phyloP scores from a whole-genome alignment of 1,284 basidiomycete species.

The Thecaphora thlaspeos region DNA sequence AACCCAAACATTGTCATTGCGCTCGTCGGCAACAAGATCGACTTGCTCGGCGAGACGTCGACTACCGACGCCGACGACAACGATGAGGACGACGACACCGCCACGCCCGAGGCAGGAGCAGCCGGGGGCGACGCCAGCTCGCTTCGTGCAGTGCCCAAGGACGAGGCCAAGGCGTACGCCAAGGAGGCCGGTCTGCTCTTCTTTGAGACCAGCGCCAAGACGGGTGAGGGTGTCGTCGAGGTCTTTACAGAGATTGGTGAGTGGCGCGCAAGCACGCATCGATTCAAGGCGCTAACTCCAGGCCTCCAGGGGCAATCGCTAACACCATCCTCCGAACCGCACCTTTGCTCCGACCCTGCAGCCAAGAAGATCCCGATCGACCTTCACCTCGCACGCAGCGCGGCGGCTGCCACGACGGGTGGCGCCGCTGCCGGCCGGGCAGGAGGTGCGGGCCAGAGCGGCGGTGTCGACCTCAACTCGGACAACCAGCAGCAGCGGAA shows the following conservation, averaged over 20 bases:
- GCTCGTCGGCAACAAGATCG: slow-evolving; percentile 63
- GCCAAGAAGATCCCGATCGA: slow-evolving; percentile 54
- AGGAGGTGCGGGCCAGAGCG: slow-evolving; percentile 24
- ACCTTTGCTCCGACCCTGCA: not conserved
- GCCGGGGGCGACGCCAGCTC: slow-evolving; percentile 18
- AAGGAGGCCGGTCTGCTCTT: slow-evolving; percentile 88
- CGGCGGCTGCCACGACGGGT: slow-evolving; percentile 16
- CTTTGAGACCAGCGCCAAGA: slow-evolving; percentile 98
- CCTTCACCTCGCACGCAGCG: slow-evolving; percentile 35
- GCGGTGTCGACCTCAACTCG: slow-evolving; percentile 32
- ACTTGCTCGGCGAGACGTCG: slow-evolving; percentile 75
- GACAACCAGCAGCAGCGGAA: slow-evolving; percentile 18
- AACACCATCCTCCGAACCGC: not conserved
- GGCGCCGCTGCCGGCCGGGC: slow-evolving; percentile 22
- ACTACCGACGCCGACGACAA: slow-evolving; percentile 27
- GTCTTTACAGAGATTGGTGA: slow-evolving; percentile 79
- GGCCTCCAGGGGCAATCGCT: too few species aligned
- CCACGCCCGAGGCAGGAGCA: slow-evolving; percentile 56
- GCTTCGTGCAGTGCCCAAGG: slow-evolving; percentile 59
- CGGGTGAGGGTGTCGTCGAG: slow-evolving; percentile 91
- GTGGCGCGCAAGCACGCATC: not conserved
- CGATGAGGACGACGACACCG: slow-evolving; percentile 55
- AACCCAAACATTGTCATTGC: slow-evolving; percentile 96
- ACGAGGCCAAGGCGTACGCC: slow-evolving; percentile 95
- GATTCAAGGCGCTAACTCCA: too few species aligned